Conservation (phyloP, 768 basidiomycete species). For the Tephrocybe rancida region DNA sequence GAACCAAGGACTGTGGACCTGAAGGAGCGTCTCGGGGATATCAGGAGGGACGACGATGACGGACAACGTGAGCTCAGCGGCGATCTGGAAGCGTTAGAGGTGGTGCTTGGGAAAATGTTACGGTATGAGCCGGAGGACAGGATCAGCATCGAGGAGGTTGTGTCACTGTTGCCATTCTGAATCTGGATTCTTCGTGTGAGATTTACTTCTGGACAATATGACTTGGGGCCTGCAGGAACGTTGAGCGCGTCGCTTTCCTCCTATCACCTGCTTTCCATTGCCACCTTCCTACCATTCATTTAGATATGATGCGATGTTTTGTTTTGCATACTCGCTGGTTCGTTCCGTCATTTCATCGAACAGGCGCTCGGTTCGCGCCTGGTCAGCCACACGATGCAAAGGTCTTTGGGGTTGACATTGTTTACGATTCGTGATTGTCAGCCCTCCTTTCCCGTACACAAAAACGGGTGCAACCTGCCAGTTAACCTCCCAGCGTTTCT, state of each 20-base stretch:
- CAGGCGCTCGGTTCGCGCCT: not conserved
- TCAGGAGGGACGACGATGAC: not conserved
- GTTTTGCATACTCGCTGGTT: not conserved
- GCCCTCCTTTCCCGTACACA: not conserved
- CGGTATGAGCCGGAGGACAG: conserved; percentile 9
- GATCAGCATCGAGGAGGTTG: conserved; percentile 9
- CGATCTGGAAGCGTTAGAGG: conserved; percentile 3
- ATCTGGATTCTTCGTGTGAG: not conserved
- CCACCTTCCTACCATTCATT: not conserved
- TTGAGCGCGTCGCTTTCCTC: not conserved
- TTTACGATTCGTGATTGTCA: conserved; percentile 8
- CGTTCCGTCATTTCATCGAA: not conserved
- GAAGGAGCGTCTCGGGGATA: conserved; percentile 2
- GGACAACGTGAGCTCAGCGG: conserved; percentile 2
- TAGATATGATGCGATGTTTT: not conserved
- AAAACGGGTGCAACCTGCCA: not conserved
- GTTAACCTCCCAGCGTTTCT: not conserved
- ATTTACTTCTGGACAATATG: not conserved
- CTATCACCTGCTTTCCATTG: not conserved
- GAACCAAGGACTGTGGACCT: conserved; percentile 7
- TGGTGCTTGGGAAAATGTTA: conserved; percentile 3
- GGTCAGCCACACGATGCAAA: not conserved
- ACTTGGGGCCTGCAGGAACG: not conserved
- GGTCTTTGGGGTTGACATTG: not conserved
- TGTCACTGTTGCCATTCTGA: conserved; percentile 10